Evolutionary conservation across 805 yeast species (phyloP), one percentile per base, ranked within the genome.

Genomic region (Metschnikowia santaceciliae): DNA sequence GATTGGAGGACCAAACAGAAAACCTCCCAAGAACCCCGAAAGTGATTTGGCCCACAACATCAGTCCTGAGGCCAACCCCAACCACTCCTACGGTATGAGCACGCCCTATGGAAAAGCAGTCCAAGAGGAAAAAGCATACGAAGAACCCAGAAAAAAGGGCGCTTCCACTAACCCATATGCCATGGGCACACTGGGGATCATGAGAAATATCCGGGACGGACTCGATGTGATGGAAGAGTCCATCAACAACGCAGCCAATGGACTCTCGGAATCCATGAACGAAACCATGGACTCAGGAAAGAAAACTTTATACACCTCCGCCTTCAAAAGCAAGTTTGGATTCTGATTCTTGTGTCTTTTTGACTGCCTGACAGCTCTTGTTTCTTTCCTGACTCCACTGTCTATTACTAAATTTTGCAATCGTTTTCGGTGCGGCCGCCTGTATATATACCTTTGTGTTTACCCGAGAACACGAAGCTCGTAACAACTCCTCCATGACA

Each of bases 1-100:
- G 41, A 75, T 92, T 36, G 88, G 87, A 4, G 97, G 97, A 0
- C 84, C 84, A 0, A 80, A 81, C 48, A 77, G 96, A 55, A 82
- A 85, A 42, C 70, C 76, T 19, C 74, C 84, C 1, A 83, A 81
- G 61, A 75, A 77, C 48, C 71, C 74, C 26, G 95, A 88, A 58
- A 79, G 83, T 47, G 74, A 72, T 19, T 65, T 86, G 50, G 86
- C 78, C 0, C 57, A 64, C 57, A 74, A 74, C 48, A 71, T 74
- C 32, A 69, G 75, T 45, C 78, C 79, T 1, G 79, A 74, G 43
- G 75, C 76, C 6, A 73, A 73, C 49, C 74, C 71, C 2, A 55
- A 59, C 34, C 66, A 62, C 22, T 61, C 61, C 0, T 73, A 72
- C 48, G 75, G 74, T 2, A 47, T 54, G 11, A 58, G 56, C 3